Base-by-base conservation (phyloP, 2,329 filamentous ascomycete species). In the Talaromyces sp. region DNA sequence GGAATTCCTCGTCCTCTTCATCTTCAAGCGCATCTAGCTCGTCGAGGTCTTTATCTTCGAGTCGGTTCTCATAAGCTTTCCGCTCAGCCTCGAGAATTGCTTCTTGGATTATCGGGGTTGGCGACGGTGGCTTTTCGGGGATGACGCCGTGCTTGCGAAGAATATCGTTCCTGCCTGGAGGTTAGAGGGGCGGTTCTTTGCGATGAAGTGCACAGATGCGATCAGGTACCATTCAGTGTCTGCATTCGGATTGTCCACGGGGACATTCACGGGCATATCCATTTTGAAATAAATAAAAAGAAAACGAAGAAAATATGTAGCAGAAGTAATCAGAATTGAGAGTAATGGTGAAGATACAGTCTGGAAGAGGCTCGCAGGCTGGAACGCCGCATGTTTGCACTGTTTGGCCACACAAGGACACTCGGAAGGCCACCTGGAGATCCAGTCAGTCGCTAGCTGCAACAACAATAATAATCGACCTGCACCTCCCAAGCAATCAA, bases 71-170 rank as follows among this genome's bases (percentile, higher is more conserved):
- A 71, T 98, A 88, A 30, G 93, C 93, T 64, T 96, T 82, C 68
- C 88, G 82, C 62, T 90, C 86, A 13, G 91, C 95, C 79, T 96
- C 91, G 22, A 89, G 77, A 54, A 99, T 85, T 4, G 95, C 95
- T 81, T 98, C 93, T 78, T 99, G 90, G 70, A 99, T 97, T 80
- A 96, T 88, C 7, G 93, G 92, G 2, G 95, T 97, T 2, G 95
- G 95, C 53, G 93, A 96, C 3, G 93, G 92, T 0, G 93, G 92
- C 74, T 96, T 98, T 75, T 98, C 93, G n/a, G 95, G 95, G 64
- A 99, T 98, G 67, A 99, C 84, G 67, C 92, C 92, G 81, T 99
- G 92, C 76, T 96, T 96, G 69, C 95, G 91, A 62, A 99, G 87
- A 71, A 99, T 99, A 69, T 99, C 95, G 75, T 99, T 99, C 93